Base-by-base conservation (phyloP, 2,329 filamentous ascomycete species). In the Cercospora beticola region DNA sequence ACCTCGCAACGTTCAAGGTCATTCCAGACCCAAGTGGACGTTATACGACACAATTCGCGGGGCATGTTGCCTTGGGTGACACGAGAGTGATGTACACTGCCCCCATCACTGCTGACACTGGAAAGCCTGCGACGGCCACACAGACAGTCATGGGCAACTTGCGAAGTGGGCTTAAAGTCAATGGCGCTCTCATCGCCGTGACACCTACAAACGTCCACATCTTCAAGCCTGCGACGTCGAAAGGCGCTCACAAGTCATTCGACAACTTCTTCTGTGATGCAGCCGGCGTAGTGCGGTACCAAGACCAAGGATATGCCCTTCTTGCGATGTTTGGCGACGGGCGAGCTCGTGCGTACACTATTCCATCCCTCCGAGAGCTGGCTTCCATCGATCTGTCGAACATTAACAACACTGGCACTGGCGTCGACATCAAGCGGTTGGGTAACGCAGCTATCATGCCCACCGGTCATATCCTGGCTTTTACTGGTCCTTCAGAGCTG, bases 221-320 rank as follows among this genome's bases (percentile, higher is more conserved):
- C 60, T 97, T 97, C 84, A 92, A 90, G 72, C 94, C 95, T 0
- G 89, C 93, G 2, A 88, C 87, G 0, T 86, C 89, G 21, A 98
- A 97, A 81, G 95, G 94, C n/a, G 94, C 94, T 0, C 92, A 93
- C 65, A 97, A 95, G 75, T 89, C 89, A 1, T 98, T 95, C 81
- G 93, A 97, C 75, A 89, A 92, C 73, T 88, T 85, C 68, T 83
- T 97, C 49, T 98, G 94, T 77, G 90, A 97, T 75, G 86, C 92
- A 1, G 94, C 95, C 2, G 84, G 86, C 2, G 88, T 98, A 0
- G 89, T 91, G 0, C 89, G 92, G 64, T 89, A 91, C 33, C 89
- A 93, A 74, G 76, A 78, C 26, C 87, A 90, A 56, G 93, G 93
- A 0, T 89, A 90, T 76, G 93, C 92, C 5, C 83, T 99, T 4